These are phyloP conservation scores for Alternaria incomplexa DNA, from an alignment of 2,329 filamentous ascomycete species.

Conservation along the genomic window DNA sequence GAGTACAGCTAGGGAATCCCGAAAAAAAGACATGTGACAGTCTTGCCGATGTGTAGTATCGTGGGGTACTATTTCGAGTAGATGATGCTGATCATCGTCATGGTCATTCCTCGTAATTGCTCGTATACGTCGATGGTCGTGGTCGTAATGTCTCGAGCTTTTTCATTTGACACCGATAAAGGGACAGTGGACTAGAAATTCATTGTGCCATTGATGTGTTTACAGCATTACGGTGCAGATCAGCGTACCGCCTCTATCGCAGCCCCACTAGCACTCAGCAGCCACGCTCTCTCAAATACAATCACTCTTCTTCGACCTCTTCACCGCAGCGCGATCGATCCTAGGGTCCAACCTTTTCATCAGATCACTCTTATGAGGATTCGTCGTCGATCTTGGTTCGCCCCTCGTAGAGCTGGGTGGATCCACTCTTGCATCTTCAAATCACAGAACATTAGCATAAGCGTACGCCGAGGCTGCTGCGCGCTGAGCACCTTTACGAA, in stretches of 20 bases:
- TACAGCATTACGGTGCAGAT: neutral
- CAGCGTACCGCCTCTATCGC: neutral
- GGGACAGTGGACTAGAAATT: neutral
- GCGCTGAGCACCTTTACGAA: neutral
- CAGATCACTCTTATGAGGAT: constrained; percentile 14
- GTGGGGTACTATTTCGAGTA: neutral
- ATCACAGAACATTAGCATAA: neutral
- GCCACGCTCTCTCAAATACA: neutral
- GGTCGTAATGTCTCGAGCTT: neutral
- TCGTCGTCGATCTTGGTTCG: constrained; percentile 1
- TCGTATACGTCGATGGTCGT: neutral
- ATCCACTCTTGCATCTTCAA: constrained; percentile 17
- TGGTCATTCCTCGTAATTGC: neutral
- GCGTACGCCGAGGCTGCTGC: neutral
- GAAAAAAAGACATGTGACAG: neutral
- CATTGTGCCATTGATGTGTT: neutral
- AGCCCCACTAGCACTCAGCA: neutral
- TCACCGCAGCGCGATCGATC: constrained; percentile 14
- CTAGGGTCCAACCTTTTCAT: constrained; percentile 26
- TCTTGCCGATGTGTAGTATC: neutral
- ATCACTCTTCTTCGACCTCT: constrained; percentile 2
- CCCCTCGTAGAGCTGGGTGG: neutral
- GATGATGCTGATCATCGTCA: neutral
- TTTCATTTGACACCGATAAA: accelerated
- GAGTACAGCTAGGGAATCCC: neutral